Base-by-base conservation (phyloP, 2,329 filamentous ascomycete genomes). In the Magnaporthales sp. region DNA sequence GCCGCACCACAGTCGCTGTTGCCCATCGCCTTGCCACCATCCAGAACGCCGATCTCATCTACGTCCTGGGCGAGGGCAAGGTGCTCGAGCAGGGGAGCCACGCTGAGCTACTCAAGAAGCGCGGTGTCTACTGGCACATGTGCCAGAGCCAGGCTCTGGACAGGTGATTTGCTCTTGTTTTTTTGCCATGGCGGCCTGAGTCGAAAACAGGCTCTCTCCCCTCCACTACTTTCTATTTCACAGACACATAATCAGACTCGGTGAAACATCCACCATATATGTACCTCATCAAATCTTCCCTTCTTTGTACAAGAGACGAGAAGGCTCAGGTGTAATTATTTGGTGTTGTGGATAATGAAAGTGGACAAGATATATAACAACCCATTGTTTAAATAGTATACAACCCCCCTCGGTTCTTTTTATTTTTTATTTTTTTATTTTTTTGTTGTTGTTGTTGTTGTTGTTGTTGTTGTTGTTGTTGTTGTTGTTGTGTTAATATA, bases 1-100 rank as follows among this genome's bases (percentile, higher is more conserved):
- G 84, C 2, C 78, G 84, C 6, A 87, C 91, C 2, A 91, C 91
- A 68, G 80, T 94, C 3, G 89, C 90, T 4, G 90, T 94, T 10
- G 91, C 91, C 0, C 91, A 93, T 75, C 81, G 91, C 13, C 80
- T 93, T 9, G 69, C 68, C 29, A 71, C 69, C 1, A 68, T 71
- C 10, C 67, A 69, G 31, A 67, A 67, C 11, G 70, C 70, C 11
- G 68, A 70, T 13, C 58, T 68, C n/a, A 93, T 93, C 58, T 92
- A 91, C 71, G 90, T 94, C 0, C 85, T 95, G 63, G 89, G 90
- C 11, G 83, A 88, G 68, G 86, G 89, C 27, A 83, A 80, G 70
- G 77, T 86, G 60, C 72, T 86, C 11, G 84, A 86, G 74, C 77
- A 81, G 73, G 84, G 84, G 11, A 85, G 73, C 22, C 84, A 87